Conservation (phyloP, 768 basidiomycete genomes). For the Tricholoma hemisulphureum region DNA sequence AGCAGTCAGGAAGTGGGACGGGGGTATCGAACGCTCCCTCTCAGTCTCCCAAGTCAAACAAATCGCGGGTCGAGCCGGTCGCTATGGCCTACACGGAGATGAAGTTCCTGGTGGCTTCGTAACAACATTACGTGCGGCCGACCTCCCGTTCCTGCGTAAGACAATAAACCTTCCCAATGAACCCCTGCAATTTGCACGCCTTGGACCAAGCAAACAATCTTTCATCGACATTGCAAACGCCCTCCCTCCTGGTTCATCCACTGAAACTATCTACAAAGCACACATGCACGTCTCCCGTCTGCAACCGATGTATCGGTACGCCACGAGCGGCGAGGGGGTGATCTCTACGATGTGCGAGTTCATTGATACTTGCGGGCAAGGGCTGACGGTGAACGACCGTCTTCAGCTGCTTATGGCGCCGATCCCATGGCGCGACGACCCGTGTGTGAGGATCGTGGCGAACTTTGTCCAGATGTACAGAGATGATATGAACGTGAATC, state of each 20-base stretch:
- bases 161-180: slow-evolving; percentile 54
- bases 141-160: slow-evolving; percentile 57
- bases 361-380: slow-evolving; percentile 39
- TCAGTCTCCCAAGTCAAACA: slow-evolving; percentile 84
- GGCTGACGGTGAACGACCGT: slow-evolving; percentile 45
- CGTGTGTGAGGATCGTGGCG: slow-evolving; percentile 30
- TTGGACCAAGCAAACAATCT: slow-evolving; percentile 28
- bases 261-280: slow-evolving; percentile 47
- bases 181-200: slow-evolving; percentile 50
- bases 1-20: slow-evolving; percentile 64
- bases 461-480: slow-evolving; percentile 44
- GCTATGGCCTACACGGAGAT: slow-evolving; percentile 65
- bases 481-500: slow-evolving; percentile 40
- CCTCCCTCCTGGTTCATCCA: slow-evolving; percentile 43
- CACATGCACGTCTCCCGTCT: slow-evolving; percentile 46
- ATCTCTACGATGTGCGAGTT: slow-evolving; percentile 35
- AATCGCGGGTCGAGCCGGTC: slow-evolving; percentile 91
- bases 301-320: slow-evolving; percentile 43
- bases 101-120: slow-evolving; percentile 58
- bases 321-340: not conserved
- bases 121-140: slow-evolving; percentile 64
- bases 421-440: slow-evolving; percentile 48
- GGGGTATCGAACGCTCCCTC: slow-evolving; percentile 42
- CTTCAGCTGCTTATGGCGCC: slow-evolving; percentile 51
- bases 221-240: slow-evolving; percentile 26